phyloP scores from a whole-genome alignment of 169 alveolate species.

The Cryptosporidium ubiquitum region DNA sequence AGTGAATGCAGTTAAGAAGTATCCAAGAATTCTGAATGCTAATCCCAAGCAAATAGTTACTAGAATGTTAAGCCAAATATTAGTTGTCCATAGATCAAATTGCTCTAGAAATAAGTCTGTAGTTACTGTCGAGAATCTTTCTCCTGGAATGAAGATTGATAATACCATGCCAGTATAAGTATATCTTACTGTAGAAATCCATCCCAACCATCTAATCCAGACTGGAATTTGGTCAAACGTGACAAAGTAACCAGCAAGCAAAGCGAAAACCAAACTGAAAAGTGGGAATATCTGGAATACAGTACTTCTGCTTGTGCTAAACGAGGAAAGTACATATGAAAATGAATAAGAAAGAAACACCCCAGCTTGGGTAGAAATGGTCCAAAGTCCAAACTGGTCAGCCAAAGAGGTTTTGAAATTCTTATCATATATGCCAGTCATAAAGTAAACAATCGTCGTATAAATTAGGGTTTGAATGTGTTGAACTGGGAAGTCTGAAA shows the following conservation, averaged over 20 bases:
- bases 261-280: constrained; percentile 19
- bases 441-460: constrained; percentile 50
- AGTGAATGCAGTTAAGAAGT: constrained; percentile 34
- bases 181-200: constrained; percentile 81
- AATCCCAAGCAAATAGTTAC: constrained; percentile 29
- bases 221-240: constrained; percentile 80
- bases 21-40: constrained; percentile 46
- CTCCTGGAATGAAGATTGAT: constrained; percentile 65
- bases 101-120: constrained; percentile 35
- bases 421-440: constrained; percentile 46
- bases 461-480: constrained; percentile 49
- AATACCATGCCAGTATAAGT: constrained; percentile 73
- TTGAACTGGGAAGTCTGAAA: constrained; percentile 63
- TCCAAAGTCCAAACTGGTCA: constrained; percentile 68
- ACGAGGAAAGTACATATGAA: constrained; percentile 39
- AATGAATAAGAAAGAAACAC: constrained; percentile 34
- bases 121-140: constrained; percentile 30
- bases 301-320: constrained; percentile 6
- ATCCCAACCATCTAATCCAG: constrained; percentile 80
- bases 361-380: constrained; percentile 34
- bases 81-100: constrained; percentile 37
- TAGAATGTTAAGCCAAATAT: constrained; percentile 23
- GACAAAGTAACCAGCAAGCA: constrained; percentile 83
- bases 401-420: constrained; percentile 36
- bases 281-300: constrained; percentile 51